Evolutionary conservation across 352 stramenopile species (phyloP), one percentile per base, ranked within the genome.

Genomic region (Phytophthora pisi): DNA sequence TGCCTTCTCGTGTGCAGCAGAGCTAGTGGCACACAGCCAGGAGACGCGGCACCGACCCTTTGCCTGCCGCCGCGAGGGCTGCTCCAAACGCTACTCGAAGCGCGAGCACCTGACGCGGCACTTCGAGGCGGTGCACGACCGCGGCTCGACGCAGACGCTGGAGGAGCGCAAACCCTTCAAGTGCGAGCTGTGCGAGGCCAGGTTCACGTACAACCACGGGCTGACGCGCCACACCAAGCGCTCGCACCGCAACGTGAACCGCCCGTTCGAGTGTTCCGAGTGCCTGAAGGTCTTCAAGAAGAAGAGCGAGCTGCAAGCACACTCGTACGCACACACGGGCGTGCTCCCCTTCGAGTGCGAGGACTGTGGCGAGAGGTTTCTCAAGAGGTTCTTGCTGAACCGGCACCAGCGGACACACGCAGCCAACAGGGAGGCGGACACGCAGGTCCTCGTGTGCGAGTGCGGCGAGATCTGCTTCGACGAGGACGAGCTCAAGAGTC

Each of bases 271-370:
- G 53, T 95, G 87, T 51, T n/a, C 56, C 3, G 64, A 78, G 50
- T 95, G 87, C 66, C 66, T 90, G 0, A 67, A 84, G 51, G 61
- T 71, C 36, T 95, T 93, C 65, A 92, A 92, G 73, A 95, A 95
- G 72, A 95, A 93, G 72, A 84, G 68, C 50, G 69, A 86, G 8
- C 67, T 95, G 18, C 85, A 93, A 64, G 84, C 83, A 9, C 87
- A 95, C 45, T 75, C 78, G 53, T 95, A 84, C 55, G 83, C 92
- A 3, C 87, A 95, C 65, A 95, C 82, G 2, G 87, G 87, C 23
- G 72, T 91, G 45, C 43, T 88, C 9, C 87, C 87, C 49, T 95
- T 95, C 15, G 74, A 83, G 60, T 95, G 87, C 40, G 62, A 78
- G 1, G 72, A 85, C 20, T 95, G 87, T 61, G 66, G 67, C 9